Evolutionary conservation across 73 alveolate species (phyloP).

Genomic region (Paramecium octaurelia): DNA sequence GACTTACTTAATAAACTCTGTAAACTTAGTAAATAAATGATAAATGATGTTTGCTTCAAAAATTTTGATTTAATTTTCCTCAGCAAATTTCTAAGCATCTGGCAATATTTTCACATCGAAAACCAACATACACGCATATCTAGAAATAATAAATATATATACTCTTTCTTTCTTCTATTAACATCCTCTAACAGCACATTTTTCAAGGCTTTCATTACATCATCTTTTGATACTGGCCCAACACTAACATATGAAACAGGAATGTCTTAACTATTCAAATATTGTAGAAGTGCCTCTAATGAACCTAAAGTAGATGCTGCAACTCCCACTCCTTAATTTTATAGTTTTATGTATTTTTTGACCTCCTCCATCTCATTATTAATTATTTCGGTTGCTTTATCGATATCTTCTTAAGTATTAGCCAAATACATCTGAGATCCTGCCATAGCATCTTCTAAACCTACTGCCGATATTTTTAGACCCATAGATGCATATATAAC

Average conservation of each 20-base stretch:
- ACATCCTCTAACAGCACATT: slow-evolving; percentile 54
- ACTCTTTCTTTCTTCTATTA: slow-evolving; percentile 59
- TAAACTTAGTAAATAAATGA: slow-evolving; percentile 96
- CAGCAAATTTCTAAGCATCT: slow-evolving; percentile 98
- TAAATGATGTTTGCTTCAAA: slow-evolving; percentile 98
- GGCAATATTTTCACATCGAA: slow-evolving; percentile 98
- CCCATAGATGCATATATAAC: slow-evolving; percentile 97
- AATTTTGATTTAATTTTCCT: slow-evolving; percentile 93
- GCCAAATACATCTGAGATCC: slow-evolving; percentile 96
- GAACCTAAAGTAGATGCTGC: slow-evolving; percentile 99
- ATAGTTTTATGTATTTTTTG: slow-evolving; percentile 84
- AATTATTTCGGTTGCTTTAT: slow-evolving; percentile 79
- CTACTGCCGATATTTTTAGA: slow-evolving; percentile 96
- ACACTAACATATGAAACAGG: slow-evolving; percentile 95
- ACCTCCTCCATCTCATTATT: slow-evolving; percentile 88
- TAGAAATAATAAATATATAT: not conserved
- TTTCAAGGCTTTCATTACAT: slow-evolving; percentile 89
- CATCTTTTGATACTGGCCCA: slow-evolving; percentile 97
- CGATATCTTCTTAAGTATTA: slow-evolving; percentile 89
- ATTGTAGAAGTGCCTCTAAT: slow-evolving; percentile 95
- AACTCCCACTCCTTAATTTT: slow-evolving; percentile 98
- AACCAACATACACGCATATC: slow-evolving; percentile 96
- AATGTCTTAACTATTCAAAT: slow-evolving; percentile 81
- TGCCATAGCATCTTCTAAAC: slow-evolving; percentile 98
- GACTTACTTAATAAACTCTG: slow-evolving; percentile 87